Evolutionary conservation across 768 basidiomycete genomes (phyloP).

Genomic region (Rhodotorula sphaerocarpa): DNA sequence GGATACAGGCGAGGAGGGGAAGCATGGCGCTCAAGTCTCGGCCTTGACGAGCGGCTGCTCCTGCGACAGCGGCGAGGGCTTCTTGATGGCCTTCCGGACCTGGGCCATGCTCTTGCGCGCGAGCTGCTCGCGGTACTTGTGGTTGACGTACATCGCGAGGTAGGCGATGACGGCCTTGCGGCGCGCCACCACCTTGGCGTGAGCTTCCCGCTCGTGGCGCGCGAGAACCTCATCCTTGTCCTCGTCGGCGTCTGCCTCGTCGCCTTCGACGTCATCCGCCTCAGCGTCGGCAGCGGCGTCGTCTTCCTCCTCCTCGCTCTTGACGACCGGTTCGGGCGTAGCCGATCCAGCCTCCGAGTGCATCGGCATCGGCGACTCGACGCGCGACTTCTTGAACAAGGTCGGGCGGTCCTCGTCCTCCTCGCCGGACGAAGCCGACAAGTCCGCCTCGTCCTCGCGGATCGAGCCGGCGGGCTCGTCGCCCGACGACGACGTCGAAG

Average conservation of each 20-base stretch:
- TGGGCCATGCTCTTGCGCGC: slow-evolving; percentile 13
- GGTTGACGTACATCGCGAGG: slow-evolving; percentile 26
- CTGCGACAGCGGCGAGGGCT: not conserved
- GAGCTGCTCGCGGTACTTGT: slow-evolving; percentile 16
- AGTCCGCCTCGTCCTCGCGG: slow-evolving; percentile 11
- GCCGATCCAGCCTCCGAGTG: not conserved
- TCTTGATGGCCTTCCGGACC: slow-evolving; percentile 11
- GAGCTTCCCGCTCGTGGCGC: not conserved
- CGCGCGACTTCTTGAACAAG: not conserved
- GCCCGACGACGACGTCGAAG: not conserved
- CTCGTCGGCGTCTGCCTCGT: not conserved
- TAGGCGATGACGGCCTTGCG: slow-evolving; percentile 23
- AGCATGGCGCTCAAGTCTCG: not conserved
- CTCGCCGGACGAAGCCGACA: slow-evolving; percentile 16
- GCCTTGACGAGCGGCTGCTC: not conserved
- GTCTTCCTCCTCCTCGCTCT: slow-evolving; percentile 1
- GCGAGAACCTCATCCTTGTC: not conserved
- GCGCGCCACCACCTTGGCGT: not conserved
- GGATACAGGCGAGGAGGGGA: not conserved
- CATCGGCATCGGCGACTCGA: not conserved
- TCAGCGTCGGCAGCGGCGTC: not conserved
- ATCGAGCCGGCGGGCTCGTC: not conserved
- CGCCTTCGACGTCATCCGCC: not conserved
- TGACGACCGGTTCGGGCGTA: slow-evolving; percentile 1
- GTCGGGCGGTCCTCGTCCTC: slow-evolving; percentile 17